Conservation (phyloP, 2,329 filamentous ascomycete species). For the Talaromyces sp. region DNA sequence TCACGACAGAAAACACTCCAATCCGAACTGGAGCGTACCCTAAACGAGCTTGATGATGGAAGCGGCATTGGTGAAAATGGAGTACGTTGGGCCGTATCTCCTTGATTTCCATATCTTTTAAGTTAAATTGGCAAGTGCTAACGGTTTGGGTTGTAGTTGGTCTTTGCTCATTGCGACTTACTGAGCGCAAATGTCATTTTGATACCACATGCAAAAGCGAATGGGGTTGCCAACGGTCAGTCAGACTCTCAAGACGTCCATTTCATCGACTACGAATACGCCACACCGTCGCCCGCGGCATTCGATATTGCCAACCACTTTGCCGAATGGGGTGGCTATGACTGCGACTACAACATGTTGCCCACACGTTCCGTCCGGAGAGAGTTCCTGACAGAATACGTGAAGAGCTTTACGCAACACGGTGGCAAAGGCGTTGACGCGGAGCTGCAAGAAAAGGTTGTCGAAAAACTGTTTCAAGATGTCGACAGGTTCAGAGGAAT, state of each 20-base stretch:
- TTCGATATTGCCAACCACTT: slow-evolving; percentile 99
- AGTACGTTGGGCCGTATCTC: slow-evolving; percentile 44
- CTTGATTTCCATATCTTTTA: not conserved
- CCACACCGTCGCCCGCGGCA: slow-evolving; percentile 84
- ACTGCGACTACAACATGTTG: slow-evolving; percentile 81
- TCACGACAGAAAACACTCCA: slow-evolving; percentile 65
- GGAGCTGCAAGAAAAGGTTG: slow-evolving; percentile 57
- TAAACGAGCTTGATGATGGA: slow-evolving; percentile 67
- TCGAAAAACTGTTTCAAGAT: slow-evolving; percentile 66
- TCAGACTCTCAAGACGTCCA: slow-evolving; percentile 53
- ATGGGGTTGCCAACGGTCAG: not conserved
- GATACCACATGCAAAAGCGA: slow-evolving; percentile 41
- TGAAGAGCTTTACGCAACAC: slow-evolving; percentile 64
- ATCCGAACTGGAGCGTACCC: slow-evolving; percentile 65
- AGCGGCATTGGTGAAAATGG: slow-evolving; percentile 70
- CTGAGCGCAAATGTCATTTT: slow-evolving; percentile 96
- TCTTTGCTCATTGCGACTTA: slow-evolving; percentile 94
- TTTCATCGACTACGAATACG: slow-evolving; percentile 99
- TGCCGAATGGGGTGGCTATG: slow-evolving; percentile 95
- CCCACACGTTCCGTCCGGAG: slow-evolving; percentile 72
- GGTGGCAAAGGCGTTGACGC: slow-evolving; percentile 27
- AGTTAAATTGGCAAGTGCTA: not conserved
- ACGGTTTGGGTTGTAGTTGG: slow-evolving; percentile 51
- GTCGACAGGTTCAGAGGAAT: slow-evolving; percentile 84
- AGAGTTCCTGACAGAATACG: slow-evolving; percentile 78